These are phyloP conservation scores for Stagonosporopsis rhizophila DNA, from an alignment of 2,329 filamentous ascomycete genomes.

Conservation along the genomic window DNA sequence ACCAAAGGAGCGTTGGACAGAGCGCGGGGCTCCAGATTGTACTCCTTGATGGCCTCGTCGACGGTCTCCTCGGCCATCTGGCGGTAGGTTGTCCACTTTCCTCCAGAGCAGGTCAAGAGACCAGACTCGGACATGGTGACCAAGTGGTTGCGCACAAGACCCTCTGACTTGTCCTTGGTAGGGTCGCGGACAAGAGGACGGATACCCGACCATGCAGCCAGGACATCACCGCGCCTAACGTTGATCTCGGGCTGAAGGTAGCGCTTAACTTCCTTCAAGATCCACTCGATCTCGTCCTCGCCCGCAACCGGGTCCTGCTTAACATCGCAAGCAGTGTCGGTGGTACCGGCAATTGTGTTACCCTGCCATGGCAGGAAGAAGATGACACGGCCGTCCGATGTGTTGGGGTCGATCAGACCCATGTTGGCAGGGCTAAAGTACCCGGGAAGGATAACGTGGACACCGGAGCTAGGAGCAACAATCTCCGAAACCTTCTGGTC, in stretches of 20 bases:
- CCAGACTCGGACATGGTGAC: conserved; percentile 81
- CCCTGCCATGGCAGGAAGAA: conserved; percentile 95
- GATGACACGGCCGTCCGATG: conserved; percentile 87
- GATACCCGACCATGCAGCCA: conserved; percentile 89
- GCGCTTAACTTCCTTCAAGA: conserved; percentile 80
- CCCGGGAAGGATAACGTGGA: conserved; percentile 85
- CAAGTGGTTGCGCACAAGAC: conserved; percentile 85
- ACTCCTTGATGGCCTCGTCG: conserved; percentile 76
- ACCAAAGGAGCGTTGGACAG: conserved; percentile 69
- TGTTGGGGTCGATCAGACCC: conserved; percentile 85
- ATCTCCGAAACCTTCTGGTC: conserved; percentile 76
- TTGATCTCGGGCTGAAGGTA: conserved; percentile 86
- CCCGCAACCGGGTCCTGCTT: conserved; percentile 76
- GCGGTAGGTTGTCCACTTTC: conserved; percentile 92
- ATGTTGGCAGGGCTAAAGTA: conserved; percentile 87
- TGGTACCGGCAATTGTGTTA: conserved; percentile 89
- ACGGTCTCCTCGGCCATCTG: conserved; percentile 93
- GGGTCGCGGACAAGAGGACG: conserved; percentile 86
- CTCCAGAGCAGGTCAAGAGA: conserved; percentile 83
- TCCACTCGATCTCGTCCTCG: conserved; percentile 88
- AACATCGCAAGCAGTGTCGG: conserved; percentile 78
- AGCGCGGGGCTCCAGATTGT: conserved; percentile 66
- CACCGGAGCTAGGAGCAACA: conserved; percentile 83
- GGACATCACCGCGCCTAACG: conserved; percentile 83
- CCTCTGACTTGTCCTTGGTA: conserved; percentile 84